Base-by-base conservation (phyloP, 768 basidiomycete species). In the Kwoniella botswanensis region DNA sequence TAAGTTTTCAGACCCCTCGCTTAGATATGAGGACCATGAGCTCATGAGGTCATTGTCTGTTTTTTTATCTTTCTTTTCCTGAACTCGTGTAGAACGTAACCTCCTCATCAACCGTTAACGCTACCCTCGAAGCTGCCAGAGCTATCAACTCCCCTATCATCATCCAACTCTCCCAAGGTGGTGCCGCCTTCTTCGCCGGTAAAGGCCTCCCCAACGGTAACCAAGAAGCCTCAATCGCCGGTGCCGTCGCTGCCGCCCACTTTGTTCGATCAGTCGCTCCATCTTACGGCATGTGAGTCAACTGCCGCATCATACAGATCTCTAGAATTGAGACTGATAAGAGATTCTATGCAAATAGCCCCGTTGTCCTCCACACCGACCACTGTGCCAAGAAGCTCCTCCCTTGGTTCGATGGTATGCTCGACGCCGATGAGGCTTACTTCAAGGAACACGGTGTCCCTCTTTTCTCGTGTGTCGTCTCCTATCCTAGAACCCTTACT, bases 381-480 rank as follows among this genome's bases (percentile, higher is more conserved):
- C 97, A 99, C 87, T 99, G 97, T 83, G 97, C 97, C 15, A 86
- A 96, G 79, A 98, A 99, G 85, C 92, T 98, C 74, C 89, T 99
- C 67, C 95, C 92, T 4, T 99, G 97, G 97, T 95, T 98, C 85
- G 97, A 99, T 84, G 96, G 85, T 70, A 98, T 99, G 97, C 93
- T 98, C 83, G 92, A 89, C 61, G 96, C 95, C 64, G 91, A 99
- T 80, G 92, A 97, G 85, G 92, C 88, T 21, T 94, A 96, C 87
- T 97, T 87, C 88, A 93, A 92, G 85, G 85, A 89, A 75, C 90
- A 98, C 86, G 88, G 90, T 69, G 93, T 92, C 80, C 82, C 84
- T 65, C 79, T 84, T 61, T 84, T 79, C 84, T 84, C 82, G 78
- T 82, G 58, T 73, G 79, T 74, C 46, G 44, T 17, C 17, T n/a